Base-by-base conservation (phyloP, 1,139 yeast species). In the Meyerozyma elateridarum region DNA sequence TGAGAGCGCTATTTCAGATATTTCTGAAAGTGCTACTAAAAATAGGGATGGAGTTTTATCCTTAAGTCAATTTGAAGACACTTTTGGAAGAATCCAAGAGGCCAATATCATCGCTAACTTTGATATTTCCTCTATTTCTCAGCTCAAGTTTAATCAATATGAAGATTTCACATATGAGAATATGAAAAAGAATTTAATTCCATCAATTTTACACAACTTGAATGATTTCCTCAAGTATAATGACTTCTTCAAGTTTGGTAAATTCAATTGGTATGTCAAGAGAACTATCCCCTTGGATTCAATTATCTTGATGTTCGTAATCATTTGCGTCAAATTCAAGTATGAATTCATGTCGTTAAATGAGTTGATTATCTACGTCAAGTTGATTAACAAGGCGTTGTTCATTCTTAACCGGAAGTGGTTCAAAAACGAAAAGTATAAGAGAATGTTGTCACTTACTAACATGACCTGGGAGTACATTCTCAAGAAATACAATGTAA, bases 241-340 rank as follows among this genome's bases (percentile, higher is more conserved):
- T 41, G 73, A 67, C 42, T 67, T 67, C 36, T 61, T 67, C 40
- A 67, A 67, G 36, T 61, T 70, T 42, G 75, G 76, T 0, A 65
- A 61, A 37, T 76, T 61, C 49, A 76, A 76, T 45, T 76, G 82
- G 82, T 76, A 73, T 40, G 65, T 76, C 31, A 70, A 76, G 44
- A 59, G 79, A 33, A 72, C 76, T 5, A 67, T 76, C 32, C 83
- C 83, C 3, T 59, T 76, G 34, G 81, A 76, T 48, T 74, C 79
- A n/a, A 64, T 76, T 8, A 70, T 76, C 15, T 52, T 76, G 35
- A 56, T 76, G 42, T 61, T 73, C 44, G 69, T 74, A 15, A 70
- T 76, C 17, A 60, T 76, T 31, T 64, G 73, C 2, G 70, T 75
- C 6, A 78, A 76, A 46, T 60, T 73, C 46, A 73, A 73, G 44